Evolutionary conservation across 2,329 filamentous ascomycete species (phyloP).

Genomic region (Pyrenochaeta sp.): DNA sequence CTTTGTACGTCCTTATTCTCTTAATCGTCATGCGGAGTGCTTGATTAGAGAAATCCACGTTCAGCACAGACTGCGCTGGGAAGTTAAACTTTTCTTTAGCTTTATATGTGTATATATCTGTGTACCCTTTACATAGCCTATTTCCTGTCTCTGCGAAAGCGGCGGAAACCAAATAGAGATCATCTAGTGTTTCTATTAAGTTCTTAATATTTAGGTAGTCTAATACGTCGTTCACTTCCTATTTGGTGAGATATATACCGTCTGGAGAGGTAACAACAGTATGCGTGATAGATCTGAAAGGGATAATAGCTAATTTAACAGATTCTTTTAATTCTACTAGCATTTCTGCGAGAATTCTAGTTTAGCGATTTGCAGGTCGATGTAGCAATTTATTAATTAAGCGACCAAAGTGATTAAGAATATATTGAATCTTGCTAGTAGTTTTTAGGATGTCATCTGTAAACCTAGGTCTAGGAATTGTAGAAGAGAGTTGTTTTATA

Average conservation of each 20-base stretch:
- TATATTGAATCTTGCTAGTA: constrained; percentile 4
- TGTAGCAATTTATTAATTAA: constrained; percentile 4
- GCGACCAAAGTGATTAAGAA: constrained; percentile 2
- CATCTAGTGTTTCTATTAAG: constrained; percentile 3
- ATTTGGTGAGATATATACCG: constrained; percentile 1
- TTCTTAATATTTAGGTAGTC: constrained; percentile 7
- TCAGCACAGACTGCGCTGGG: constrained; percentile 2
- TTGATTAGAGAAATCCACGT: constrained; percentile 4
- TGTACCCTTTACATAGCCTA: constrained; percentile 3
- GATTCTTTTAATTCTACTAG: not conserved
- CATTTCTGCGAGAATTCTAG: constrained; percentile 7
- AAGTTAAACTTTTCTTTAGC: constrained; percentile 1
- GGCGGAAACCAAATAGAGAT: constrained; percentile 4
- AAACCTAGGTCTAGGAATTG: constrained; percentile 2
- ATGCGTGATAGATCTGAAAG: constrained; percentile 2
- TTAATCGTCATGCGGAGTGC: constrained; percentile 5
- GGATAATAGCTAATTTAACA: not conserved
- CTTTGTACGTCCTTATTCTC: constrained; percentile 1
- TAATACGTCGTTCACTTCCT: constrained; percentile 6
- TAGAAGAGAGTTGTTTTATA: constrained; percentile 3
- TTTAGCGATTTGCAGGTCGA: constrained; percentile 6
- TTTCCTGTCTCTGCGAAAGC: constrained; percentile 5
- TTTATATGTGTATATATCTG: not conserved
- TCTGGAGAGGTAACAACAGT: constrained; percentile 8
- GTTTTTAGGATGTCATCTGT: constrained; percentile 1